These are phyloP conservation scores for Mycogone perniciosa DNA, from an alignment of 2,329 filamentous ascomycete genomes.

Conservation along the genomic window DNA sequence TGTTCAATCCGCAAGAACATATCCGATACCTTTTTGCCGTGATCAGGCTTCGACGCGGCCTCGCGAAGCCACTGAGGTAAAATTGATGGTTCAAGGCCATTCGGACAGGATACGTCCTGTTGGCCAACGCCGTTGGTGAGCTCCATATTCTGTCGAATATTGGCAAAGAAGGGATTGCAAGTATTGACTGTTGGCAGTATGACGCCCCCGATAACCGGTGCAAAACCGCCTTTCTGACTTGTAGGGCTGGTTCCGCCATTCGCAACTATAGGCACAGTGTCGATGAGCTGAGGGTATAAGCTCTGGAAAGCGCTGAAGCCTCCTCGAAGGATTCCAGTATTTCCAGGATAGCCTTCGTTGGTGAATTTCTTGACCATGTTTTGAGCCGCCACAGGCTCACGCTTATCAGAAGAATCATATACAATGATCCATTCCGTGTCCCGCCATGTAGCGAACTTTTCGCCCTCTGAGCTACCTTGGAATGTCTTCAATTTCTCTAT, in stretches of 20 bases:
- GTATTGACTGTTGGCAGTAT: conserved; percentile 65
- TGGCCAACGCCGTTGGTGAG: conserved; percentile 89
- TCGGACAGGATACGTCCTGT: conserved; percentile 49
- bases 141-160: conserved; percentile 96
- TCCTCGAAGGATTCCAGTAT: conserved; percentile 68
- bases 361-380: conserved; percentile 94
- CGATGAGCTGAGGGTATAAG: conserved; percentile 59
- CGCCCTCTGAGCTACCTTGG: conserved; percentile 61
- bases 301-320: conserved; percentile 72
- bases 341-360: conserved; percentile 72
- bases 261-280: conserved; percentile 35
- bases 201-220: conserved; percentile 82
- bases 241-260: conserved; percentile 39
- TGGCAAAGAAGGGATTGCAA: conserved; percentile 86
- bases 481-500: conserved; percentile 85
- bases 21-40: conserved; percentile 74
- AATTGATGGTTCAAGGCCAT: conserved; percentile 38
- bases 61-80: conserved; percentile 74
- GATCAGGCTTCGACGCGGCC: conserved; percentile 59
- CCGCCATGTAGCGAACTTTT: conserved; percentile 70
- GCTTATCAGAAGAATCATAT: conserved; percentile 73
- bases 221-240: conserved; percentile 37
- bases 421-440: conserved; percentile 72
- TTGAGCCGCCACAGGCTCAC: conserved; percentile 72
- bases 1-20: conserved; percentile 81